Base-by-base conservation (phyloP, 148 eudicot species). In the Chenopodium formosanum region DNA sequence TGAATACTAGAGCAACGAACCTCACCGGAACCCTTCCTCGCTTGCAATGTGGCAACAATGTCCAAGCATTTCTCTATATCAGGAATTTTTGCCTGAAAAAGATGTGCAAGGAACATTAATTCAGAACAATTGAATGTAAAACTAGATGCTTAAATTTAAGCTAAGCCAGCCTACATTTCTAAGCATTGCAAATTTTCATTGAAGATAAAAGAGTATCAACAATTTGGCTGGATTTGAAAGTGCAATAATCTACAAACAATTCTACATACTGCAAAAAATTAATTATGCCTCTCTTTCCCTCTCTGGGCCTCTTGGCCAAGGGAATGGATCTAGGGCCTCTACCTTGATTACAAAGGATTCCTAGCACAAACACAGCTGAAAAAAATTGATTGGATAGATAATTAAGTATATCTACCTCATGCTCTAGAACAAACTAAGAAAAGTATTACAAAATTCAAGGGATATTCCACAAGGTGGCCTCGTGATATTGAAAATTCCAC, bases 41-140 rank as follows among this genome's bases (percentile, higher is more conserved):
- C 89, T 86, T 90, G 91, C 88, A 93, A 82, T 67, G 97, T 90
- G 12, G 90, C 91, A 76, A 92, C 94, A 50, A 92, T 86, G 79
- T 92, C 98, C 86, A 91, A 89, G 86, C 97, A 92, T 85, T 96
- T 94, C 92, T 92, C 99, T 75, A 96, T 94, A 80, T 96, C 97
- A 17, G 98, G 99, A 82, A 96, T 94, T 88, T 96, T 96, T n/a
- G 93, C 98, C 98, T 94, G 88, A 50, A 0, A 23, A 46, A 74
- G 31, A 76, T 16, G 81, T 47, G 7, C 37, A 66, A 16, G 23
- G 53, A 9, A 75, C 31, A 27, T 10, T 31, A 1, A 69, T 47
- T 80, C 48, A 73, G 11, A 63, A 47, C 22, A 23, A 48, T 14
- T 1, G 29, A 72, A 11, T n/a, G 14, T 46, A 44, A 9, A 6